Percentiles rank a stretch among this genome's conserved stretches.
phyloP scores from a whole-genome alignment of 345 rosid genomes.

The Garcia nutans region DNA sequence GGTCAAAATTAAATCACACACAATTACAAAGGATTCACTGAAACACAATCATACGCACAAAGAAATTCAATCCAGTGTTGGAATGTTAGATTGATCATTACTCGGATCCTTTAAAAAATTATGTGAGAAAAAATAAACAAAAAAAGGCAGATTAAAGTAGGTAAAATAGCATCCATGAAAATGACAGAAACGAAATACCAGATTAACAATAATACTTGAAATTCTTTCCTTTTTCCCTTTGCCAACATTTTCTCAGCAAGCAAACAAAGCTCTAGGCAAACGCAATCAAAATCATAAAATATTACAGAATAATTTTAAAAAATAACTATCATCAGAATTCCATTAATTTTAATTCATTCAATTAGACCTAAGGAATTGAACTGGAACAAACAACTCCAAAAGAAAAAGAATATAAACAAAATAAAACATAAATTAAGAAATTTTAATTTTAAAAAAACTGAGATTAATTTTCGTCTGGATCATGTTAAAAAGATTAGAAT shows the following conservation, averaged over 20 bases:
- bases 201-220: background rate
- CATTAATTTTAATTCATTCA: background rate
- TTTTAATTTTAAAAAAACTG: background rate
- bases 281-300: background rate
- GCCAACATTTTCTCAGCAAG: background rate
- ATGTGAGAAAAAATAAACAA: background rate
- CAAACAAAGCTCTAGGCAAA: background rate
- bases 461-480: background rate
- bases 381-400: background rate
- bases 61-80: background rate
- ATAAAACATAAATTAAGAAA: background rate
- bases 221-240: background rate
- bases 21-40: background rate
- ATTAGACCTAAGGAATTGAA: background rate
- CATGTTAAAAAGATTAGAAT: background rate
- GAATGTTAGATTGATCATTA: background rate
- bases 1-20: background rate
- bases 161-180: background rate
- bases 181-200: background rate
- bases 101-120: background rate
- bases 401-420: background rate
- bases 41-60: too few species aligned
- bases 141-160: background rate
- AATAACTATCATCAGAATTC: too few species aligned
- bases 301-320: background rate